Evolutionary conservation across 2,329 filamentous ascomycete genomes (phyloP), one percentile per base, ranked within the genome.

Genomic region (Lasiodiplodia theobromae): DNA sequence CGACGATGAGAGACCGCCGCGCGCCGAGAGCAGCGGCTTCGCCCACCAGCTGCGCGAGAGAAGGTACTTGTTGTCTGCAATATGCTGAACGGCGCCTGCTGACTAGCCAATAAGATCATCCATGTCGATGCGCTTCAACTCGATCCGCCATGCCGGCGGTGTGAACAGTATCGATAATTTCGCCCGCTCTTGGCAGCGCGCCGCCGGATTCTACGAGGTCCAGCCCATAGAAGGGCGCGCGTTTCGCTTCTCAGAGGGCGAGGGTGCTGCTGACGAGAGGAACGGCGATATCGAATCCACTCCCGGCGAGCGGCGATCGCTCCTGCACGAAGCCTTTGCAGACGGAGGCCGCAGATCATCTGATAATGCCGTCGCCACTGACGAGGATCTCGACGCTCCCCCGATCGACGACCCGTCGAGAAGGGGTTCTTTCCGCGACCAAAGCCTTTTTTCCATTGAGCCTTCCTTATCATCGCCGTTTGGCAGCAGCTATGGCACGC

Each of bases 111-210:
- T n/a, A 64, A 81, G 79, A 60, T 85, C 84, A 28, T 85, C 83
- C 8, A 80, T 85, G 73, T 81, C 82, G 10, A 80, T 86, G 75
- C 84, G 86, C 62, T 77, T 87, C 67, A 79, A 82, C 57, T 80
- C 84, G 7, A 70, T 84, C 23, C 74, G 92, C 72, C 90, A 97
- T 70, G 90, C 92, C 58, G 96, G 95, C 71, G 95, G 95, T 63
- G 91, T 94, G 70, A 98, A 98, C 83, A 96, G 92, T 79, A 92
- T 98, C 74, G 91, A 96, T 76, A 97, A 94, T 75, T 98, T 98
- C 77, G 92, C 94, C 54, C 88, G 92, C 70, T 97, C 93, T 74
- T 97, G 94, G 92, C 93, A 95, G 80, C 90, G 95, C 77, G 95
- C 95, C 47, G 93, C 94, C 31, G 91, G 87, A 68, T 98, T 98